These are phyloP conservation scores for Lactarius trivialis DNA, from an alignment of 768 basidiomycete genomes.

Conservation along the genomic window DNA sequence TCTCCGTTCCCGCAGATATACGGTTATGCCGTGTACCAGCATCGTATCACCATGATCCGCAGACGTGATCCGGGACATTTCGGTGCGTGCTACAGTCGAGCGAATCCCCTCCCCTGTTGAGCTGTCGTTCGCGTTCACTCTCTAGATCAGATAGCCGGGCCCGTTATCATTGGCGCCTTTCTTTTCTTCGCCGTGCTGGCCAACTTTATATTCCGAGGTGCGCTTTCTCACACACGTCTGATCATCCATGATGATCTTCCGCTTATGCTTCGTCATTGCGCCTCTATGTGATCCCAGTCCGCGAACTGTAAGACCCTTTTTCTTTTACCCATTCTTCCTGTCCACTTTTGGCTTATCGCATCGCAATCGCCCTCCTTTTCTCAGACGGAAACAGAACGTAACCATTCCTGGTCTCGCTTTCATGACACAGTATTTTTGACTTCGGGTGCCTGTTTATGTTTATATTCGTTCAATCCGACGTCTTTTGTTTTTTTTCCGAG, in stretches of 20 bases:
- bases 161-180: slow-evolving; percentile 70
- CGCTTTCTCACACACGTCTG: not conserved
- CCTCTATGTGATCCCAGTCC: slow-evolving; percentile 11
- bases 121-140: not conserved
- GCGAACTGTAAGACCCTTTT: slow-evolving; percentile 16
- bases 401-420: slow-evolving; percentile 21
- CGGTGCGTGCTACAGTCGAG: slow-evolving; percentile 40
- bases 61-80: slow-evolving; percentile 84
- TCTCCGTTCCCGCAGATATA: slow-evolving; percentile 66
- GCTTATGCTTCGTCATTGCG: not conserved
- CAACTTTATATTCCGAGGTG: slow-evolving; percentile 85
- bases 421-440: slow-evolving; percentile 13
- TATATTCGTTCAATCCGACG: not conserved
- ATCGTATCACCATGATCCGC: slow-evolving; percentile 85
- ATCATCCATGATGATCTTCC: not conserved
- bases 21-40: slow-evolving; percentile 80
- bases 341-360: not conserved
- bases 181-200: slow-evolving; percentile 84
- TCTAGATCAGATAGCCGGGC: slow-evolving; percentile 75
- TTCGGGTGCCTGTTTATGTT: not conserved
- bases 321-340: not conserved
- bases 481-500: not conserved
- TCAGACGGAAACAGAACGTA: slow-evolving; percentile 17
- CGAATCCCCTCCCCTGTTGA: not conserved
- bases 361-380: not conserved